phyloP scores from a whole-genome alignment of 2,329 filamentous ascomycete genomes.

The Ophiocordyceps camponoti-floridani region DNA sequence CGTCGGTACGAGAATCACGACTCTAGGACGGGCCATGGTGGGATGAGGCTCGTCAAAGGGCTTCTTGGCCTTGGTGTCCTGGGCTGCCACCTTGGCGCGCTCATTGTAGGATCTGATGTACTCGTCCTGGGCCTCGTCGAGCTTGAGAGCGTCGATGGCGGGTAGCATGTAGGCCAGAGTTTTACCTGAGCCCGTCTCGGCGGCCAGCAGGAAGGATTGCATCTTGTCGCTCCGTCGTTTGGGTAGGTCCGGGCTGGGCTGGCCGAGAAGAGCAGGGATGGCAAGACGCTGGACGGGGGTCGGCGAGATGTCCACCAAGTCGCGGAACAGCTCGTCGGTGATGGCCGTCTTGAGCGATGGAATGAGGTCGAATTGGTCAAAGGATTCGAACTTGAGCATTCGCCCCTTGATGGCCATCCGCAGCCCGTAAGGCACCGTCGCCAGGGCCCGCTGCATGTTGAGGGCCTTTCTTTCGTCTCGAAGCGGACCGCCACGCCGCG shows the following conservation, averaged over 20 bases:
- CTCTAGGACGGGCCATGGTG: constrained; percentile 61
- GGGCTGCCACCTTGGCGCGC: constrained; percentile 26
- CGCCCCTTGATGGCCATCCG: constrained; percentile 31
- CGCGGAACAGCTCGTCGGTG: constrained; percentile 52
- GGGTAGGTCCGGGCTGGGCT: constrained; percentile 16
- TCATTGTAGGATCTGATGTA: constrained; percentile 39
- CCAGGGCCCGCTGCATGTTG: constrained; percentile 78
- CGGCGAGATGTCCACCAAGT: constrained; percentile 57
- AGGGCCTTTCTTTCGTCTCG: constrained; percentile 48
- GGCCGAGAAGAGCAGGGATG: constrained; percentile 61
- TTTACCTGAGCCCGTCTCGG: constrained; percentile 94
- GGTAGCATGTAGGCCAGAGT: constrained; percentile 86
- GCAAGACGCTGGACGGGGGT: constrained; percentile 82
- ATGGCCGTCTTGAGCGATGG: constrained; percentile 56
- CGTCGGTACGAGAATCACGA: constrained; percentile 78
- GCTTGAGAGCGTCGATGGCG: constrained; percentile 68
- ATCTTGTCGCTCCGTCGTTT: constrained; percentile 21
- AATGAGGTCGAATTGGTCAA: constrained; percentile 64
- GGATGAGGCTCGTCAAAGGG: constrained; percentile 52
- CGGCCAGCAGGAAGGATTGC: constrained; percentile 58
- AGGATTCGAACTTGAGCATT: constrained; percentile 54
- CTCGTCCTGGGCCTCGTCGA: constrained; percentile 44
- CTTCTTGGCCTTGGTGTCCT: constrained; percentile 39
- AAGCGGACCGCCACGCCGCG: background rate
- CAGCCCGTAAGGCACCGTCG: constrained; percentile 58